Percentiles rank a stretch among this genome's conserved stretches.
Evolutionary conservation across 1,284 basidiomycete genomes (phyloP).

Genomic region (Cryptococcus deneoformans): DNA sequence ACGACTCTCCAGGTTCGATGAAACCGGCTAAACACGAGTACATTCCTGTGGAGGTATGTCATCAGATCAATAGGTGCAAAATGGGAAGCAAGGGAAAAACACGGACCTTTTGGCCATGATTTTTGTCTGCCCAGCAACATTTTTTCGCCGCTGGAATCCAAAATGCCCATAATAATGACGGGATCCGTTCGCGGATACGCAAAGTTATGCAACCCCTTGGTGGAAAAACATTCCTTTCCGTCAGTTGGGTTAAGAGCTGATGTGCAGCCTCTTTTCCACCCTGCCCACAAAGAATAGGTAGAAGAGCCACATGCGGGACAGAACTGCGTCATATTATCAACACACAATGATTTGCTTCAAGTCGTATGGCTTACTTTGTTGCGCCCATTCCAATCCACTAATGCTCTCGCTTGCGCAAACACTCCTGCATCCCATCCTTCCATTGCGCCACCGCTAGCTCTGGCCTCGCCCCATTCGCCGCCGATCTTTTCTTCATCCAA

Average conservation of each 20-base stretch:
- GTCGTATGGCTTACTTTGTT: constrained; percentile 62
- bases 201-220: constrained; percentile 81
- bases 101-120: constrained; percentile 49
- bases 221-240: constrained; percentile 49
- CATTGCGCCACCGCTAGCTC: constrained; percentile 57
- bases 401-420: constrained; percentile 69
- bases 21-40: constrained; percentile 90
- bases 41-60: constrained; percentile 27
- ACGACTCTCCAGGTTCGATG: constrained; percentile 87
- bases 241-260: constrained; percentile 52
- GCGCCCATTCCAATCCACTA: constrained; percentile 85
- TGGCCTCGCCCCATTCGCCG: constrained; percentile 64
- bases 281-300: constrained; percentile 87
- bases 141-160: constrained; percentile 71
- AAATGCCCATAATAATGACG: constrained; percentile 85
- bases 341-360: background rate
- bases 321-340: constrained; percentile 56
- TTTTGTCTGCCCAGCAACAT: constrained; percentile 79
- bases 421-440: constrained; percentile 60
- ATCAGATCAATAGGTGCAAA: background rate
- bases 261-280: constrained; percentile 87
- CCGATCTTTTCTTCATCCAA: constrained; percentile 47
- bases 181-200: constrained; percentile 83
- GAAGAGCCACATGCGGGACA: constrained; percentile 82
- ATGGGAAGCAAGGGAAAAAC: constrained; percentile 8